Evolutionary conservation across 352 stramenopile genomes (phyloP).

Genomic region (Pythium scleroteichum): DNA sequence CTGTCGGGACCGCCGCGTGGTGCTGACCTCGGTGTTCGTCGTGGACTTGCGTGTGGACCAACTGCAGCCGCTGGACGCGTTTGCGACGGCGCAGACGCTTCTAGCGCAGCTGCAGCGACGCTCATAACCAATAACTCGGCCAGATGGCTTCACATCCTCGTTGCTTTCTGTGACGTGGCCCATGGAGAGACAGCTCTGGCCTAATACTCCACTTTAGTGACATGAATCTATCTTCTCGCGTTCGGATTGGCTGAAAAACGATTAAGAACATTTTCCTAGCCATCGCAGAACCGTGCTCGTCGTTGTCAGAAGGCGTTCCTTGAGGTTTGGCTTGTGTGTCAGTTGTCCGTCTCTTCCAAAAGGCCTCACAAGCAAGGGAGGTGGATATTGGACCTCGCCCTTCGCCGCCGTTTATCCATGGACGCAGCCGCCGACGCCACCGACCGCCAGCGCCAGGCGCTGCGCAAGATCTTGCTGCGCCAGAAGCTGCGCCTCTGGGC

Average conservation of each 20-base stretch:
- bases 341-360: background rate
- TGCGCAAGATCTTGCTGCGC: slow-evolving; percentile 49
- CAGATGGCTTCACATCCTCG: no score
- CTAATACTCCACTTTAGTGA: no score
- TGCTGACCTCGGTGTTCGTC: background rate
- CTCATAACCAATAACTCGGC: no score
- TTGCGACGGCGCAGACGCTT: slow-evolving; percentile 14
- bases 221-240: no score
- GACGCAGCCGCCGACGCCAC: slow-evolving; percentile 5
- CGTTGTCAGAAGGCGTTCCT: background rate
- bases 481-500: slow-evolving; percentile 55
- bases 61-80: slow-evolving; percentile 20
- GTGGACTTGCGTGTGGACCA: slow-evolving; percentile 21
- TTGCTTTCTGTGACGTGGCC: no score
- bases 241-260: background rate
- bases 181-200: no score
- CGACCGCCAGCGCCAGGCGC: slow-evolving; percentile 23
- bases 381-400: background rate
- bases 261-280: no score
- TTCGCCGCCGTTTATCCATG: slow-evolving; percentile 6
- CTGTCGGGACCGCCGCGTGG: slow-evolving; percentile 31
- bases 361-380: background rate
- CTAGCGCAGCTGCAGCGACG: slow-evolving; percentile 5
- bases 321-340: background rate
- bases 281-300: no score